phyloP scores from a whole-genome alignment of 129 eudicot species.

The Dittrichia graveolens region DNA sequence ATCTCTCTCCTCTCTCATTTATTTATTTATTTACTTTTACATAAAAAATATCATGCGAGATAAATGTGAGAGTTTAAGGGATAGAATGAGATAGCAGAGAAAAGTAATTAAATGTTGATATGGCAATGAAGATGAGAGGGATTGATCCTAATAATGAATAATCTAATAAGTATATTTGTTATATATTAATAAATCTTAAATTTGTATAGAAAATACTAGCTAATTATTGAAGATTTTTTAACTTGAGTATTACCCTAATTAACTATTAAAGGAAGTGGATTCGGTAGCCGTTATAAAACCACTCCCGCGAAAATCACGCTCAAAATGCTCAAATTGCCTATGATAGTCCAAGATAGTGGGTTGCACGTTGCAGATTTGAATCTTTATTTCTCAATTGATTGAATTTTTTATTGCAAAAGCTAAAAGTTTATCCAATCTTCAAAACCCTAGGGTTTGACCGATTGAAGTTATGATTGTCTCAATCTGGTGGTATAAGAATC shows the following conservation, averaged over 20 bases:
- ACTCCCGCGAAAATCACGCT: conserved; percentile 12
- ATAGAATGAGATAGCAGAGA: no score
- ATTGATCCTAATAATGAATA: no score
- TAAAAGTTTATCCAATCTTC: neutral
- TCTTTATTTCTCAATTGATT: neutral
- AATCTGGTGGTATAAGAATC: neutral
- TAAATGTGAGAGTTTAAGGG: no score
- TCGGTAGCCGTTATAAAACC: conserved; percentile 18
- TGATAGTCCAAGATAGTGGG: conserved; percentile 23
- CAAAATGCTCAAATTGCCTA: conserved; percentile 15
- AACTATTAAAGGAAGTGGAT: neutral
- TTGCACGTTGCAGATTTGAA: conserved; percentile 25
- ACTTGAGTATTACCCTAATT: neutral
- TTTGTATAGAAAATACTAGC: no score
- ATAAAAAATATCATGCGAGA: no score
- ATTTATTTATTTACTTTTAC: no score
- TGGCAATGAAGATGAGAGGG: no score
- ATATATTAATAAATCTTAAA: no score
- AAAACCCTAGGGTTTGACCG: conserved; percentile 10
- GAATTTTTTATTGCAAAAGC: conserved; percentile 1
- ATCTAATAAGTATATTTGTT: no score
- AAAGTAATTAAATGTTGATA: no score
- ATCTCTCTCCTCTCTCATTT: no score
- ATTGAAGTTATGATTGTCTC: conserved; percentile 12
- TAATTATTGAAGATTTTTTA: no score